Evolutionary conservation across 768 basidiomycete species (phyloP).

Genomic region (Pleurotus citrinopileatus): DNA sequence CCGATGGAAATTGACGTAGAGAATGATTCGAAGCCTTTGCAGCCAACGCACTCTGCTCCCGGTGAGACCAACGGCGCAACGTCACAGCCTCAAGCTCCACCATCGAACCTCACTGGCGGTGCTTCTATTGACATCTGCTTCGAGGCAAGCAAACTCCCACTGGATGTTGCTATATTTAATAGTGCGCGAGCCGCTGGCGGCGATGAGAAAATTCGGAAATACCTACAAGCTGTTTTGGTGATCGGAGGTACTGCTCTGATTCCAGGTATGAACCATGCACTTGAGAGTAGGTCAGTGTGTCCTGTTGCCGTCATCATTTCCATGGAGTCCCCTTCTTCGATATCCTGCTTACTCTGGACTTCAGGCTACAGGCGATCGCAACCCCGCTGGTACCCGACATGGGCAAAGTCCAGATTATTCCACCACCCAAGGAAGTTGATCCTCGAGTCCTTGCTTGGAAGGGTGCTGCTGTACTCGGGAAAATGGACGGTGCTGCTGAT

Average conservation of each 20-base stretch:
- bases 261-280: constrained; percentile 79
- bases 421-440: constrained; percentile 93
- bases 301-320: not conserved
- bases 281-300: constrained; percentile 74
- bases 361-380: constrained; percentile 77
- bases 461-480: constrained; percentile 86
- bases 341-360: not conserved
- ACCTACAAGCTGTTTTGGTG: constrained; percentile 83
- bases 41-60: constrained; percentile 20
- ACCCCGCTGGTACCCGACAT: constrained; percentile 80
- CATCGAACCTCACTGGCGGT: constrained; percentile 35
- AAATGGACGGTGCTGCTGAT: constrained; percentile 88
- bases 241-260: constrained; percentile 82
- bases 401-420: constrained; percentile 88
- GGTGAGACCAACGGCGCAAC: constrained; percentile 17
- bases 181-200: constrained; percentile 84
- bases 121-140: constrained; percentile 73
- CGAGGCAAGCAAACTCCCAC: constrained; percentile 86
- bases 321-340: not conserved
- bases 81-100: constrained; percentile 21
- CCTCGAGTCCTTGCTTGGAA: constrained; percentile 92
- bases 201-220: constrained; percentile 87
- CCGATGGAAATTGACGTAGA: constrained; percentile 50
- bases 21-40: constrained; percentile 35
- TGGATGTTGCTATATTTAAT: constrained; percentile 93